Percentiles rank a stretch among this genome's conserved stretches.
Evolutionary conservation across 148 eudicot species (phyloP).

Genomic region (Limonium bicolor): DNA sequence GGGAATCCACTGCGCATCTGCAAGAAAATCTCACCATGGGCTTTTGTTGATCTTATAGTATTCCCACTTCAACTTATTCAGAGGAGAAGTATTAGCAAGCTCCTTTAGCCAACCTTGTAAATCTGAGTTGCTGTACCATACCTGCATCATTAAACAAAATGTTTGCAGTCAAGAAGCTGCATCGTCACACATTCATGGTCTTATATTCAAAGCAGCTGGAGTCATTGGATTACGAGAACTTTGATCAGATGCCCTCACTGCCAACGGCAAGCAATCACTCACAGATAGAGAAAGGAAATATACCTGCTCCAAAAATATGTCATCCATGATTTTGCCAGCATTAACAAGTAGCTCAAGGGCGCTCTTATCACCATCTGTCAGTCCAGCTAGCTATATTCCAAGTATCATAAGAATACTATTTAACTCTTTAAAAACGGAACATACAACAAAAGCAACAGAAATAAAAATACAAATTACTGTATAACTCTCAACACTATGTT

Average conservation of each 20-base stretch:
- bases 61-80: conserved; percentile 68
- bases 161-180: background rate
- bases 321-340: conserved; percentile 71
- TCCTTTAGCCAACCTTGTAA: conserved; percentile 74
- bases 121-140: conserved; percentile 68
- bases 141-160: conserved; percentile 22
- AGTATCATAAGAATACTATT: background rate
- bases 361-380: conserved; percentile 51
- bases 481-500: background rate
- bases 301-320: conserved; percentile 75
- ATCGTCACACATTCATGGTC: too few relatives aligned
- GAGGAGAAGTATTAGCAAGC: conserved; percentile 39
- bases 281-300: background rate
- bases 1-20: background rate
- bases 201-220: too few relatives aligned
- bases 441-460: background rate
- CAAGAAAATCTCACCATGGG: conserved; percentile 48
- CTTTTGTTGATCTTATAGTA: conserved; percentile 71
- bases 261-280: too few relatives aligned
- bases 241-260: too few relatives aligned
- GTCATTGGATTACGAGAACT: too few relatives aligned
- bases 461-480: background rate
- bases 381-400: conserved; percentile 46
- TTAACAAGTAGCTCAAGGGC: conserved; percentile 51
- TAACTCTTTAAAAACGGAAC: background rate